These are phyloP conservation scores for Ogataea ramenticola DNA, from an alignment of 805 yeast genomes.

Conservation along the genomic window DNA sequence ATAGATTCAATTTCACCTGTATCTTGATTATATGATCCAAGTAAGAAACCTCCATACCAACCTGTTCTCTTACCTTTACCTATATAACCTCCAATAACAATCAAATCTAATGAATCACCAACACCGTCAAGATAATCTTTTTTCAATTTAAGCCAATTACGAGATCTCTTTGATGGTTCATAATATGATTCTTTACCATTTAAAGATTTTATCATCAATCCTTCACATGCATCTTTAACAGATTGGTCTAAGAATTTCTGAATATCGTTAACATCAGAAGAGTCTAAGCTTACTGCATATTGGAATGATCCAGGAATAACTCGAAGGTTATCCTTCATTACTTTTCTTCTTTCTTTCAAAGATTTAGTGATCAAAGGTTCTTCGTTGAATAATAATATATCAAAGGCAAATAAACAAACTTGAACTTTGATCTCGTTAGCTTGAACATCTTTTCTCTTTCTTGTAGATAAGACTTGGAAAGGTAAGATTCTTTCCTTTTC, in stretches of 20 bases:
- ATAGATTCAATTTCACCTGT: constrained; percentile 91
- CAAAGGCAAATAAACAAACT: constrained; percentile 91
- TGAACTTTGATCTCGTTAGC: constrained; percentile 82
- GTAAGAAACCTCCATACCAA: constrained; percentile 85
- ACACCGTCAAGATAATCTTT: constrained; percentile 93
- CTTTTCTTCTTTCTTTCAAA: constrained; percentile 60
- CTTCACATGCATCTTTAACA: constrained; percentile 87
- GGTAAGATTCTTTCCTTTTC: constrained; percentile 76
- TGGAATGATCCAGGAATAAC: constrained; percentile 71
- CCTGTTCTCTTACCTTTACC: constrained; percentile 96
- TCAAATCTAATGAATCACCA: constrained; percentile 91
- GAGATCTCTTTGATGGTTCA: constrained; percentile 90
- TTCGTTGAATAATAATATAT: constrained; percentile 68
- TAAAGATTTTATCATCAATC: constrained; percentile 88
- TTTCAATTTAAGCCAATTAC: constrained; percentile 93
- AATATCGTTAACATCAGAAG: constrained; percentile 65
- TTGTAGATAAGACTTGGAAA: constrained; percentile 85
- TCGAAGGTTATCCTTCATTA: constrained; percentile 48
- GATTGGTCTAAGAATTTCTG: constrained; percentile 84
- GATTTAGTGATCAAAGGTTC: constrained; percentile 61
- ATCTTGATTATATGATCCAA: constrained; percentile 87
- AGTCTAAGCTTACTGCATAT: constrained; percentile 69
- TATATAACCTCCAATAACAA: constrained; percentile 87
- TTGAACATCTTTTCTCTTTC: constrained; percentile 90
- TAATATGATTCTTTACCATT: constrained; percentile 76